A percentile compares a stretch with the other conserved stretches of the same genome.
Evolutionary conservation across 345 rosid species (phyloP).

Genomic region (Geranium rotundifolium): DNA sequence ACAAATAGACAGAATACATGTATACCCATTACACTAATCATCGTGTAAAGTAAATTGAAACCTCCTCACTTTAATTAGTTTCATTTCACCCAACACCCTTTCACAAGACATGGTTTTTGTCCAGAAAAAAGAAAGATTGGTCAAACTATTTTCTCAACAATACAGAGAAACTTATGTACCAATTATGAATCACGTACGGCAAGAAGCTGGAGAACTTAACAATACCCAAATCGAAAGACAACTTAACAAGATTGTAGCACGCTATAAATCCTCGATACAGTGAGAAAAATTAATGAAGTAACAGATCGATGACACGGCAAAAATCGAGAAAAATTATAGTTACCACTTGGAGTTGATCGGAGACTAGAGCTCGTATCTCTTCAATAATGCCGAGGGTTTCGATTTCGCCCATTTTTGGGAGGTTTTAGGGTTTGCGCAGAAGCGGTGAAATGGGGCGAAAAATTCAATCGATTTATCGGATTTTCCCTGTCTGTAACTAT

Average conservation of each 20-base stretch:
- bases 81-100: neutral
- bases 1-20: neutral
- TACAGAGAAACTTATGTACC: neutral
- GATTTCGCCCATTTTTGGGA: conserved; percentile 26
- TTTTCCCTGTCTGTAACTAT: neutral
- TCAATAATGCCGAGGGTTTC: conserved; percentile 63
- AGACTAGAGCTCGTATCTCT: conserved; percentile 61
- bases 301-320: neutral
- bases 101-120: neutral
- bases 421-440: neutral
- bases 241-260: neutral
- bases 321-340: conserved; percentile 3
- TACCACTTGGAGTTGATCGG: conserved; percentile 81
- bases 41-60: neutral
- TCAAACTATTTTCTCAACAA: no score
- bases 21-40: neutral
- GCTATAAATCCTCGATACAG: neutral
- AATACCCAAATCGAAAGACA: neutral
- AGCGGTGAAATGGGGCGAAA: neutral
- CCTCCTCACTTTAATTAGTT: neutral
- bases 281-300: neutral
- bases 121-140: no score
- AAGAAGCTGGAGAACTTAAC: neutral
- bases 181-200: no score
- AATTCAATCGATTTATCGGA: neutral